Base-by-base conservation (phyloP, 306 rosid species). In the Betula pendula region DNA sequence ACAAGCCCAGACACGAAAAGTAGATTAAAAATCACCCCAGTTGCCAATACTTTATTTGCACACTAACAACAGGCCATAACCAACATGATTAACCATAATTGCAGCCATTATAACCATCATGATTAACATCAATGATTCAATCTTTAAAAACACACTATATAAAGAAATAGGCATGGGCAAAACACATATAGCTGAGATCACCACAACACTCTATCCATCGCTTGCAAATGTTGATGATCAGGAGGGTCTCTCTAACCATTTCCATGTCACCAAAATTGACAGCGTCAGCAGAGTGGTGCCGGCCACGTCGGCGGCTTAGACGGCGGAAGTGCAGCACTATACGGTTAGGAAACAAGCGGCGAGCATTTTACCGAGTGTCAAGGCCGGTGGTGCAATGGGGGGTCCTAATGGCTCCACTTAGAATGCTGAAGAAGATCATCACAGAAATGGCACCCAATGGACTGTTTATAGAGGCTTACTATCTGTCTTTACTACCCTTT, bases 371-470 rank as follows among this genome's bases (percentile, higher is more conserved):
- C 72, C 85, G 88, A 15, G 96, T 92, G 59, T 79, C 94, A 0
- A 87, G 90, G 27, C 79, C 76, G 0, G 88, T 80, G 70, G 88
- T 91, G 8, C 95, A 85, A 66, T 91, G 96, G 98, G 90, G 90
- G 60, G 85, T 89, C 42, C 77, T 84, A 85, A 70, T 84, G 29
- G 89, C 77, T 38, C 96, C 97, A 7, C 76, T 95, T 68, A 73
- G 91, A 82, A 82, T 85, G 92, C 77, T 95, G 14, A 92, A 86
- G 89, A 95, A 90, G 81, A 81, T 95, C 24, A 79, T 95, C 47
- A 79, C 87, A 84, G 88, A 88, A 66, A 80, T 92, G 77, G 88
- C 89, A 22, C 94, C 99, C 20, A 90, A 85, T 68, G 88, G 83
- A 47, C 65, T 71, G 62, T 91, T 89, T 71, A 58, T 89, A 5